Evolutionary conservation across 2,329 filamentous ascomycete species (phyloP).

Genomic region (Penicillium hordei): DNA sequence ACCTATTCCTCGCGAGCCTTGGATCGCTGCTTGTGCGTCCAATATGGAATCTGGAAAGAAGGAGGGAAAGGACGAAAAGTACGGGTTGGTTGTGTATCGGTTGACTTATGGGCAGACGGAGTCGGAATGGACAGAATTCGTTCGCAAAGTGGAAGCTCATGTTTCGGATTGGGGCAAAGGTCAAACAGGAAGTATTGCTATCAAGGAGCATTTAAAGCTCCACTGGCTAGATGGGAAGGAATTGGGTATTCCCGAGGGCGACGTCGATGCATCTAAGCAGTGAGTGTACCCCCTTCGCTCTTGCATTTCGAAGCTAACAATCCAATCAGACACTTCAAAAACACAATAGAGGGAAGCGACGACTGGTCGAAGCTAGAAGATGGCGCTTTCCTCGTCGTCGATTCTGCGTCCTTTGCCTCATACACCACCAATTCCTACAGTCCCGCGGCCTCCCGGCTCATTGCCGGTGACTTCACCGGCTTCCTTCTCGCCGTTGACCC

Average conservation of each 20-base stretch:
- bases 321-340: conserved; percentile 15
- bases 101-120: conserved; percentile 24
- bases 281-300: not conserved
- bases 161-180: conserved; percentile 27
- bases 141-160: conserved; percentile 24
- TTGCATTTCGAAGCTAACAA: not conserved
- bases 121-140: conserved; percentile 23
- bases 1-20: conserved; percentile 18
- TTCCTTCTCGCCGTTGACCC: conserved; percentile 30
- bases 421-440: conserved; percentile 15
- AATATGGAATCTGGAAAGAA: not conserved
- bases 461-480: conserved; percentile 20
- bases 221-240: conserved; percentile 28
- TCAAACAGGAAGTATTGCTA: conserved; percentile 16
- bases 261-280: conserved; percentile 15
- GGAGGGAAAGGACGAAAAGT: not conserved
- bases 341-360: not conserved
- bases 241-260: conserved; percentile 19
- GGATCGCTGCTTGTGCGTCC: conserved; percentile 12
- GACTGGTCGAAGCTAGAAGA: not conserved
- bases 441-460: conserved; percentile 5
- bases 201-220: conserved; percentile 26
- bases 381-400: conserved; percentile 18
- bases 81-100: conserved; percentile 26
- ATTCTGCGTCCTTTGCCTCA: conserved; percentile 17